Evolutionary conservation across 2,329 filamentous ascomycete genomes (phyloP), one percentile per base, ranked within the genome.

Genomic region (Aquanectria penicillioides): DNA sequence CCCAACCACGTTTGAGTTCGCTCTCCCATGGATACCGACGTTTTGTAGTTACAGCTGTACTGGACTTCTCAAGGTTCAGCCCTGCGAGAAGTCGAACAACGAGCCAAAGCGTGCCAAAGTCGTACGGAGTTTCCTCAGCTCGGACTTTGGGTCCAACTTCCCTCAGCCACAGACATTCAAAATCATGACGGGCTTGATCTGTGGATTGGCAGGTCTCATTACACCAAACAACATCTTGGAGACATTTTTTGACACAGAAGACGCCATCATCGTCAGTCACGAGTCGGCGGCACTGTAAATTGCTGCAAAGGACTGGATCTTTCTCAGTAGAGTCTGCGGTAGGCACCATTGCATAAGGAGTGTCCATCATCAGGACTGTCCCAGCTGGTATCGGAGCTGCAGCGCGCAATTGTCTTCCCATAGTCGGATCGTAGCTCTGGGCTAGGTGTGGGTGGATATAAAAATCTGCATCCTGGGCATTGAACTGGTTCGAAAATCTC

Each of bases 51-150:
- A 47, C 34, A 5, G 28, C 22, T 6, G 37, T 40, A 12, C 38
- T 50, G 18, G 55, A 49, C 20, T 57, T 34, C 38, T 72, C 70
- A 8, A 65, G 29, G 33, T 66, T 40, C 46, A 68, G 62, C 11
- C 61, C 68, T 10, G 70, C 70, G 11, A 72, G 61, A 4, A 72
- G 51, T 17, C 70, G 69, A 28, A 72, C 58, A 33, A 72, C 62
- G 33, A 71, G 70, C 69, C 70, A 72, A 1, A 72, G 47, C 0
- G 70, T 72, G 11, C 64, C 56, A 25, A 72, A 71, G 40, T 72
- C 60, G 48, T 72, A 72, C 23, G 70, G 54, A 8, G 52, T 44
- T 17, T 72, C 70, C 17, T 61, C 1, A 64, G 68, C 13, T 69
- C 58, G 2, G 5, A 22, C 3, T 59, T 52, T 18, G 52, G 67